Conservation (phyloP, 1,139 yeast species). For the Debaryomyces nepalensis region DNA sequence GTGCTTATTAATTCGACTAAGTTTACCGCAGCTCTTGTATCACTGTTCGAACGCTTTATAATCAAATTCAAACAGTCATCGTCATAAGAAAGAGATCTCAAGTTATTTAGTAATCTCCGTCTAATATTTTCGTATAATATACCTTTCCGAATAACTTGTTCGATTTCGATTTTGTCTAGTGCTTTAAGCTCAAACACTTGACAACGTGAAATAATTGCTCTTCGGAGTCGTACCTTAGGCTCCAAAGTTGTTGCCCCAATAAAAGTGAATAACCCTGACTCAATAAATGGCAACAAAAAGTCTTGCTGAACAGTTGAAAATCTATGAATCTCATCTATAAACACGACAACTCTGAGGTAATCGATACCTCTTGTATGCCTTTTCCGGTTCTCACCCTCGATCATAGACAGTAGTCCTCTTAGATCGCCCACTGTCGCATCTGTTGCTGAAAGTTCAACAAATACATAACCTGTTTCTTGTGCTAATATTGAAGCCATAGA, state of each 20-base stretch:
- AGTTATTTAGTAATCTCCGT: slow-evolving; percentile 21
- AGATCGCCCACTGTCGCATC: slow-evolving; percentile 38
- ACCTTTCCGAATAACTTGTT: slow-evolving; percentile 31
- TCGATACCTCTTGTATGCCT: slow-evolving; percentile 20
- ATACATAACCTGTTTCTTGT: slow-evolving; percentile 36
- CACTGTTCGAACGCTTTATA: slow-evolving; percentile 31
- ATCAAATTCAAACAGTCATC: slow-evolving; percentile 23
- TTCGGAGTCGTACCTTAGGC: slow-evolving; percentile 37
- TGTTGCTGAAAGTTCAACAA: slow-evolving; percentile 48
- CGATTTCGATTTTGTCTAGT: slow-evolving; percentile 26
- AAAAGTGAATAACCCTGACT: slow-evolving; percentile 44
- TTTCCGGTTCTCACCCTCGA: slow-evolving; percentile 29
- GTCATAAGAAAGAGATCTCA: slow-evolving; percentile 20
- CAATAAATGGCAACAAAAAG: slow-evolving; percentile 45
- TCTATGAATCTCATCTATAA: slow-evolving; percentile 51
- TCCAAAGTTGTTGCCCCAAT: slow-evolving; percentile 51
- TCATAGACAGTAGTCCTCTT: slow-evolving; percentile 29
- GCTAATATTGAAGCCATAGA: slow-evolving; percentile 48
- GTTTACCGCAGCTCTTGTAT: slow-evolving; percentile 39
- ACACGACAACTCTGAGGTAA: slow-evolving; percentile 37
- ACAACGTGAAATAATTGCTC: slow-evolving; percentile 47
- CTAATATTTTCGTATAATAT: slow-evolving; percentile 33
- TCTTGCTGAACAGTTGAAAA: slow-evolving; percentile 48
- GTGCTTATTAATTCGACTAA: slow-evolving; percentile 35
- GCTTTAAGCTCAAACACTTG: slow-evolving; percentile 37